Conservation (phyloP, 331 rosid genomes). For the Malus hybrid region DNA sequence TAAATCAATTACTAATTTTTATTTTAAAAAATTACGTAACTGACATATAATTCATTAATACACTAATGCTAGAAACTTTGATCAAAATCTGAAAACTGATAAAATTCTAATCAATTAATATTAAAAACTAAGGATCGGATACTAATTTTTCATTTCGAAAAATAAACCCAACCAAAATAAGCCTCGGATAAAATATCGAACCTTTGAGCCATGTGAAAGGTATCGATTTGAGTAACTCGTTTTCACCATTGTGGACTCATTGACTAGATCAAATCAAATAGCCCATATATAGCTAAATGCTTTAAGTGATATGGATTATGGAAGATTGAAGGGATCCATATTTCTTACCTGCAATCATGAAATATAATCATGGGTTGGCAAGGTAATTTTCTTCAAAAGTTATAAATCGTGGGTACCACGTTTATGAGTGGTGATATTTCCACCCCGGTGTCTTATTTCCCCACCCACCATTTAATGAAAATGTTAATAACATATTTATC, state of each 20-base stretch:
- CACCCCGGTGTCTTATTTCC: too few relatives aligned
- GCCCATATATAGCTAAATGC: neutral
- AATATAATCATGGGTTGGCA: neutral
- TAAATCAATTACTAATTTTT: too few relatives aligned
- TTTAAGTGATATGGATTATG: neutral
- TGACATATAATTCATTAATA: too few relatives aligned
- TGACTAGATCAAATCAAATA: neutral
- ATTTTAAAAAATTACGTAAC: too few relatives aligned
- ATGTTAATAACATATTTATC: too few relatives aligned
- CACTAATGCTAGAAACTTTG: too few relatives aligned
- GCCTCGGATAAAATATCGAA: neutral
- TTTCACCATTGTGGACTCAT: neutral
- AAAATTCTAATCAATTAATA: too few relatives aligned
- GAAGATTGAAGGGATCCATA: neutral
- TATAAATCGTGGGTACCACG: neutral
- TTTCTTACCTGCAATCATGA: conserved; percentile 5
- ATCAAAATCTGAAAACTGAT: too few relatives aligned
- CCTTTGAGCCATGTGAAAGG: neutral
- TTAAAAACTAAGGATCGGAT: too few relatives aligned
- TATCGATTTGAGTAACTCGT: neutral
- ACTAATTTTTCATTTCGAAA: too few relatives aligned
- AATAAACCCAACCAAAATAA: neutral
- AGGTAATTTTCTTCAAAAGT: neutral
- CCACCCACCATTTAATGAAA: too few relatives aligned
- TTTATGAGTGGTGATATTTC: too few relatives aligned